Percentiles rank a stretch among this genome's conserved stretches.
These are phyloP conservation scores for Eruca vesicaria DNA, from an alignment of 441 rosid species.

Conservation along the genomic window DNA sequence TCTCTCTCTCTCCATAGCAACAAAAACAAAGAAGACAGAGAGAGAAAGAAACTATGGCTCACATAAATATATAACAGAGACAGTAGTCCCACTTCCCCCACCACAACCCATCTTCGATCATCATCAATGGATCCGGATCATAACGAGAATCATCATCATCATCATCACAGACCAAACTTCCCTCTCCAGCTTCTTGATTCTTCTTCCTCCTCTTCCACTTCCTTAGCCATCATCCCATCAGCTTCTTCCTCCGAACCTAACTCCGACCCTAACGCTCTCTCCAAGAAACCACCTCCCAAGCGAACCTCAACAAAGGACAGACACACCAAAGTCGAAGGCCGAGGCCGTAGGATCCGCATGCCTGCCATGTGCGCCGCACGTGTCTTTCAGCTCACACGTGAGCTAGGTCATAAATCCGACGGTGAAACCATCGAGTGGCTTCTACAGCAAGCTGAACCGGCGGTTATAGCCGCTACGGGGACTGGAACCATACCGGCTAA, in stretches of 20 bases:
- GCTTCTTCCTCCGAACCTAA: constrained; percentile 28
- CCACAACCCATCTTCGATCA: constrained; percentile 30
- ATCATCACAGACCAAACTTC: constrained; percentile 58
- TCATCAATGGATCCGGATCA: constrained; percentile 47
- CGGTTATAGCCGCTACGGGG: constrained; percentile 88
- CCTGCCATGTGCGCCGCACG: constrained; percentile 88
- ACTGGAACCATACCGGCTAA: constrained; percentile 89
- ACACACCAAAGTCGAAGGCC: constrained; percentile 90
- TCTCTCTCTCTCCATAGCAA: constrained; percentile 14
- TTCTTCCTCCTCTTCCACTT: constrained; percentile 34
- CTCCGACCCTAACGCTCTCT: constrained; percentile 28
- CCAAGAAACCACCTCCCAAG: constrained; percentile 73
- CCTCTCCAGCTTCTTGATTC: constrained; percentile 74
- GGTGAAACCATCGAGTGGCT: constrained; percentile 92
- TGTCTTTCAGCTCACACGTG: constrained; percentile 87
- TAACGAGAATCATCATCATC: constrained; percentile 48
- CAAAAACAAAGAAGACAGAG: constrained; percentile 14
- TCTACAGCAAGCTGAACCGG: constrained; percentile 86
- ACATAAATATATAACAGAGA: constrained; percentile 35
- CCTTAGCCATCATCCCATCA: constrained; percentile 26
- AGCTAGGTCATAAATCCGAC: constrained; percentile 87
- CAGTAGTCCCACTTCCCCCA: constrained; percentile 55
- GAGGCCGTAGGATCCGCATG: constrained; percentile 94
- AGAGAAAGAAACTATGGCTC: constrained; percentile 32
- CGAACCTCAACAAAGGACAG: constrained; percentile 79